Percentiles rank a stretch among this genome's conserved stretches.
phyloP scores from a whole-genome alignment of 2,329 filamentous ascomycete species.

The Curvularia hawaiiensis region DNA sequence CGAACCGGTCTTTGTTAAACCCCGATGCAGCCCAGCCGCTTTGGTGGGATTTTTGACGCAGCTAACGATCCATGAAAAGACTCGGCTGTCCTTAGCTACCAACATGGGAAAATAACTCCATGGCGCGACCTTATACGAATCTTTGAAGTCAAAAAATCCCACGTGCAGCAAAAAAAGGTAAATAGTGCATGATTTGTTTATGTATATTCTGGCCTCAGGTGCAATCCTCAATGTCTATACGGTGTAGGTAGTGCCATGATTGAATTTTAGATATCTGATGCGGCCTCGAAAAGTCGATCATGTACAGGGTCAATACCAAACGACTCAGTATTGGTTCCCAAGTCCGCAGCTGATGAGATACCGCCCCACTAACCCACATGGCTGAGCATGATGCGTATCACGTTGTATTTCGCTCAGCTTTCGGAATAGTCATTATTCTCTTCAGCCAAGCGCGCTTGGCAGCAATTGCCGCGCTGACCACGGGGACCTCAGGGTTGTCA shows the following conservation, averaged over 20 bases:
- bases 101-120: neutral
- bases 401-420: neutral
- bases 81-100: neutral
- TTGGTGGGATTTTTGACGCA: neutral
- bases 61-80: neutral
- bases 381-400: neutral
- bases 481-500: slow-evolving; percentile 12
- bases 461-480: slow-evolving; percentile 15
- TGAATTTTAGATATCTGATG: neutral
- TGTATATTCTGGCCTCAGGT: neutral
- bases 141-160: neutral
- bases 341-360: neutral
- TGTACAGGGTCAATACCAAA: neutral
- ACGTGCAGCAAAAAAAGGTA: neutral
- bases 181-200: neutral
- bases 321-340: neutral
- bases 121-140: neutral
- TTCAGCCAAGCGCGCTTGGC: slow-evolving; percentile 6
- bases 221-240: neutral
- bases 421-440: neutral
- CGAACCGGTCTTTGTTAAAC: neutral
- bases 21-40: neutral
- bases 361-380: no score
- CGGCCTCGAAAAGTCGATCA: neutral
- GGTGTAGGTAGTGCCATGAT: neutral